phyloP scores from a whole-genome alignment of 306 rosid species.

The Comarum palustre region DNA sequence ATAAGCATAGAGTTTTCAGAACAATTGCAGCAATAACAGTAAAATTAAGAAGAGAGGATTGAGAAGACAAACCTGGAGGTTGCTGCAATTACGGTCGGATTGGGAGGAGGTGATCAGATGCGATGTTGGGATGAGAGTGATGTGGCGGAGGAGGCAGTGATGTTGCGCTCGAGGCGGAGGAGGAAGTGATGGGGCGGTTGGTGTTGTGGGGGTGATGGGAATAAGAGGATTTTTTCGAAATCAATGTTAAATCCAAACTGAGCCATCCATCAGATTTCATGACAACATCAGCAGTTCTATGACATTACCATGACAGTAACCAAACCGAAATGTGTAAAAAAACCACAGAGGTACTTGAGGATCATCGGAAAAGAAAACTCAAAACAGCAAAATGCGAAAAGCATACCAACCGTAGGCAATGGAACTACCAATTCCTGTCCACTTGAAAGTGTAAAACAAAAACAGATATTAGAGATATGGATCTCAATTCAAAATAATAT shows the following conservation, averaged over 20 bases:
- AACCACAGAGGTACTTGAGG: constrained; percentile 31
- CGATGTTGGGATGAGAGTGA: no score
- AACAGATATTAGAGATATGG: constrained; percentile 28
- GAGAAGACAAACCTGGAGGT: no score
- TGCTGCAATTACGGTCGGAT: no score
- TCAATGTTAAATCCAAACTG: constrained; percentile 24
- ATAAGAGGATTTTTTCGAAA: constrained; percentile 27
- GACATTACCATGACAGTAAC: constrained; percentile 38
- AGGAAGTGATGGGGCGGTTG: no score
- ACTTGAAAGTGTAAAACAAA: constrained; percentile 33
- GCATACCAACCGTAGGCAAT: constrained; percentile 31
- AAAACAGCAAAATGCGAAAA: constrained; percentile 29
- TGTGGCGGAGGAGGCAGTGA: no score
- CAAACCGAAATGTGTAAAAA: constrained; percentile 25
- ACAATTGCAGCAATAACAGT: no score
- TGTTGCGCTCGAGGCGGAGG: no score
- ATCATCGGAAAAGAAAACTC: constrained; percentile 37
- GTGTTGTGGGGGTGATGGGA: no score
- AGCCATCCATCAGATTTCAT: constrained; percentile 29
- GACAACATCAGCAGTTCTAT: constrained; percentile 31
- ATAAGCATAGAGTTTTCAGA: no score
- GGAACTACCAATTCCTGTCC: constrained; percentile 37
- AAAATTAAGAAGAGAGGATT: no score
- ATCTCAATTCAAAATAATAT: constrained; percentile 30
- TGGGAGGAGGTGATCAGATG: no score